Evolutionary conservation across 2,329 filamentous ascomycete genomes (phyloP).

Genomic region (Diaporthe vexans): DNA sequence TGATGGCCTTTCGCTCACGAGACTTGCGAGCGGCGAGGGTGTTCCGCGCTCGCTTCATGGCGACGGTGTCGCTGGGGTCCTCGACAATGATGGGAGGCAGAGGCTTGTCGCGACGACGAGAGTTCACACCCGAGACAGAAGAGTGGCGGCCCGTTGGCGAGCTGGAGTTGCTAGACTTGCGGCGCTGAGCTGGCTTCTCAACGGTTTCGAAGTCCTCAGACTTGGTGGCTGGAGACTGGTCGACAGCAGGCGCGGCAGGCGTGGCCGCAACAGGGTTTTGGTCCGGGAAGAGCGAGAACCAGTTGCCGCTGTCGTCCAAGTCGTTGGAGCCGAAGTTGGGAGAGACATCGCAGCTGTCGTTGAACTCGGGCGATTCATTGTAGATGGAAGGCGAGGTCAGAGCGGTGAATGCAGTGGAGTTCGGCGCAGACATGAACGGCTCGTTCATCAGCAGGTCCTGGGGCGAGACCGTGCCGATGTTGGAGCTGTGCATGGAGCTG

Average conservation of each 20-base stretch:
- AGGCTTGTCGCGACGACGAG: constrained; percentile 85
- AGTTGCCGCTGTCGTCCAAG: constrained; percentile 68
- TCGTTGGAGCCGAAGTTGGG: constrained; percentile 78
- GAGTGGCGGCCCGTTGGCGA: constrained; percentile 71
- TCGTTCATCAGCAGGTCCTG: constrained; percentile 83
- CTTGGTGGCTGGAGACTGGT: constrained; percentile 59
- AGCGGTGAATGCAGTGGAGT: constrained; percentile 85
- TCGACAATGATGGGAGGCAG: constrained; percentile 83
- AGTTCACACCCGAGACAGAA: constrained; percentile 76
- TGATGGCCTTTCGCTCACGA: constrained; percentile 85
- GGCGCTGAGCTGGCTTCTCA: constrained; percentile 57
- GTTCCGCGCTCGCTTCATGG: constrained; percentile 93
- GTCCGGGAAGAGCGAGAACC: constrained; percentile 82
- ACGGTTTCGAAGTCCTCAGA: constrained; percentile 65
- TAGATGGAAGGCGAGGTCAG: constrained; percentile 87
- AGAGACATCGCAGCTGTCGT: constrained; percentile 81
- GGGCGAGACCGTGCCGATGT: constrained; percentile 83
- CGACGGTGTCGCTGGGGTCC: constrained; percentile 80
- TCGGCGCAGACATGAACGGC: constrained; percentile 80
- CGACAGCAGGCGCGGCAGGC: constrained; percentile 47
- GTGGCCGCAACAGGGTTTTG: constrained; percentile 49
- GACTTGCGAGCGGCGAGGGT: constrained; percentile 95
- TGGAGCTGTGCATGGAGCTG: constrained; percentile 64
- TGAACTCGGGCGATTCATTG: constrained; percentile 81
- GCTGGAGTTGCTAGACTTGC: constrained; percentile 64